A percentile compares a stretch with the other conserved stretches of the same genome.
These are phyloP conservation scores for Aspergillus novoparasiticus DNA, from an alignment of 2,329 filamentous ascomycete genomes.

Conservation along the genomic window DNA sequence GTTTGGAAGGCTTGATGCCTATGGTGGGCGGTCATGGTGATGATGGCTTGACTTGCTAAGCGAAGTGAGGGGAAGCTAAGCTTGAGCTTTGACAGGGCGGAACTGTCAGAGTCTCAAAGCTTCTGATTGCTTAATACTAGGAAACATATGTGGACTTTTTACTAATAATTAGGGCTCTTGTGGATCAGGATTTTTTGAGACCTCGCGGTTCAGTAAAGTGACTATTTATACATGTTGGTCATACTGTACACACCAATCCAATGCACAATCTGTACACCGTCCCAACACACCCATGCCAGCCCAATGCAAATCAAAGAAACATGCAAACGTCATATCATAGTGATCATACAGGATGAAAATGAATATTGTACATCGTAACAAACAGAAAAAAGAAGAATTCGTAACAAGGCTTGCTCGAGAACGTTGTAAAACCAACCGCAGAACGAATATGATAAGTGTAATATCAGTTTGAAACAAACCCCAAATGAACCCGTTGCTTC, in stretches of 20 bases:
- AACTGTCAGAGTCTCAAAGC: not conserved
- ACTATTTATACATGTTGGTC: slow-evolving; percentile 1
- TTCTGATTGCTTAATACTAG: not conserved
- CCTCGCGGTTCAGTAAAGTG: not conserved
- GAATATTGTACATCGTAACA: slow-evolving; percentile 24
- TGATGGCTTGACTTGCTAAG: not conserved
- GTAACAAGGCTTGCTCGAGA: slow-evolving; percentile 14
- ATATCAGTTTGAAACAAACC: slow-evolving; percentile 4
- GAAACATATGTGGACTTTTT: not conserved
- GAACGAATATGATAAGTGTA: not conserved
- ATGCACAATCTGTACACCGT: slow-evolving; percentile 16
- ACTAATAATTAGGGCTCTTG: not conserved
- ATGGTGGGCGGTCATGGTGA: not conserved
- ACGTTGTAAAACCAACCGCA: slow-evolving; percentile 4
- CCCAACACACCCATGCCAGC: slow-evolving; percentile 13
- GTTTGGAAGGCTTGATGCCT: too few relatives aligned
- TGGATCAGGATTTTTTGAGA: not conserved
- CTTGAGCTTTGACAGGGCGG: not conserved
- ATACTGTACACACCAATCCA: slow-evolving; percentile 1
- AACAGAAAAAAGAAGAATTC: slow-evolving; percentile 6
- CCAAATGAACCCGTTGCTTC: slow-evolving; percentile 15
- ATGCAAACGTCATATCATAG: slow-evolving; percentile 19
- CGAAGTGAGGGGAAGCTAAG: not conserved
- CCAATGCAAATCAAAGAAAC: slow-evolving; percentile 20
- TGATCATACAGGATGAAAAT: slow-evolving; percentile 16